Evolutionary conservation across 371 early-diverging fungal genomes (phyloP), one percentile per base, ranked within the genome.

Genomic region (Mortierella sp.): DNA sequence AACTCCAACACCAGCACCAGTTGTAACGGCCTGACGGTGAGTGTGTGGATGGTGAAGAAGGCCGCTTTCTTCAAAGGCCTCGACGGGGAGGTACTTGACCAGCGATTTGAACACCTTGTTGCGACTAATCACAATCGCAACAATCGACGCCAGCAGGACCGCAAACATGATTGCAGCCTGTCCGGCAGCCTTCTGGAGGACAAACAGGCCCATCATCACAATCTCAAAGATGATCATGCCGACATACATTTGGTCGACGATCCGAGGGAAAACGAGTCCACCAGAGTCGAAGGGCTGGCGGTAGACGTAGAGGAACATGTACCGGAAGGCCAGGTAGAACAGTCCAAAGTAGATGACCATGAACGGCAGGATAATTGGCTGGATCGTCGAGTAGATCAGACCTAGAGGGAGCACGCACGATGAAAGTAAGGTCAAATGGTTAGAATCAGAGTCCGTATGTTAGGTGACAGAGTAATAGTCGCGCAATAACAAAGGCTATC

Each of bases 291-390:
- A 71, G 65, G 70, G 78, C 53, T 88, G 88, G 50, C 93, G 91
- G 84, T 93, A 94, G 6, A 95, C 92, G 71, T 94, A 94, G 66
- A 94, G 79, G 87, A 95, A 94, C 73, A 94, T 93, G 85, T 96
- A 93, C 16, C 90, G 85, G 86, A 95, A 96, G n/a, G 95, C 95
- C 61, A 95, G 79, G 74, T 91, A 93, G 68, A 87, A 91, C 14
- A 96, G 85, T 4, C 87, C 86, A 80, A 95, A 97, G 86, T 94
- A 95, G 24, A 95, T 80, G 22, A 89, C 85, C 29, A 93, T 92
- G 68, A 96, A 91, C 22, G 94, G 91, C 31, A 94, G 85, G 61
- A 96, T 92, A 65, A 97, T 69, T 0, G 97, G 97, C 26, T 96
- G 91, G 66, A 96, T 91, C 24, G 92, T 91, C 50, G 93, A 92